A percentile compares a stretch with the other conserved stretches of the same genome.
phyloP scores from a whole-genome alignment of 169 alveolate species.

The Toxoplasma gondii region DNA sequence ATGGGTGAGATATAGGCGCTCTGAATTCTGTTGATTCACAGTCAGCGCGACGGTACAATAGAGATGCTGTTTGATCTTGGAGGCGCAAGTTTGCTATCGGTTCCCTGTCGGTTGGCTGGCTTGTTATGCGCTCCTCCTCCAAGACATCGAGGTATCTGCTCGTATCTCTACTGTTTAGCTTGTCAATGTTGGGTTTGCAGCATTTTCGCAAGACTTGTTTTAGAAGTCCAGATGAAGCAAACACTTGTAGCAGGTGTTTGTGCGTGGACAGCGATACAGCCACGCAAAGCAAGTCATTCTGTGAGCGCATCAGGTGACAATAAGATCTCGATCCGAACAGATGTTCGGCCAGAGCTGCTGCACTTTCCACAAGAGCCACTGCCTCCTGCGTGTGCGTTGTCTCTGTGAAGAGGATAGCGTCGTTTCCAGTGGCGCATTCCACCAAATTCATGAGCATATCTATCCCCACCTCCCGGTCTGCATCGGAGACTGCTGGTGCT shows the following conservation, averaged over 20 bases:
- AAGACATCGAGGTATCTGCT: background rate
- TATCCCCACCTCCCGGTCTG: background rate
- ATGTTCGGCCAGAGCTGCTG: background rate
- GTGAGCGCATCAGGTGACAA: background rate
- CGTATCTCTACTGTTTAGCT: background rate
- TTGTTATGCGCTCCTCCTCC: too few relatives aligned
- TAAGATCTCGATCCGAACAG: background rate
- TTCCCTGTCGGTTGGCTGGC: too few relatives aligned
- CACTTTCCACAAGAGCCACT: background rate
- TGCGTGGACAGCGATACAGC: background rate
- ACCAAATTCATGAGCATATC: background rate
- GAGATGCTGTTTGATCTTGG: too few relatives aligned
- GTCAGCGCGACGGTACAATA: too few relatives aligned
- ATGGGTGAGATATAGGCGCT: too few relatives aligned
- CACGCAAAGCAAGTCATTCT: background rate
- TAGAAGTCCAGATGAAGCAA: conserved; percentile 33
- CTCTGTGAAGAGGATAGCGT: background rate
- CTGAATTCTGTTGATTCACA: too few relatives aligned
- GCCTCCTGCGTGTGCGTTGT: background rate
- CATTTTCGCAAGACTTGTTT: background rate
- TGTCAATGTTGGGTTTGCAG: background rate
- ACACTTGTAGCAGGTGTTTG: conserved; percentile 10
- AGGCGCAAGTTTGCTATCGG: too few relatives aligned
- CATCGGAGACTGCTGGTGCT: background rate
- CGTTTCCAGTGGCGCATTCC: background rate